Base-by-base conservation (phyloP, 805 yeast species). In the Wickerhamiella shivajii region DNA sequence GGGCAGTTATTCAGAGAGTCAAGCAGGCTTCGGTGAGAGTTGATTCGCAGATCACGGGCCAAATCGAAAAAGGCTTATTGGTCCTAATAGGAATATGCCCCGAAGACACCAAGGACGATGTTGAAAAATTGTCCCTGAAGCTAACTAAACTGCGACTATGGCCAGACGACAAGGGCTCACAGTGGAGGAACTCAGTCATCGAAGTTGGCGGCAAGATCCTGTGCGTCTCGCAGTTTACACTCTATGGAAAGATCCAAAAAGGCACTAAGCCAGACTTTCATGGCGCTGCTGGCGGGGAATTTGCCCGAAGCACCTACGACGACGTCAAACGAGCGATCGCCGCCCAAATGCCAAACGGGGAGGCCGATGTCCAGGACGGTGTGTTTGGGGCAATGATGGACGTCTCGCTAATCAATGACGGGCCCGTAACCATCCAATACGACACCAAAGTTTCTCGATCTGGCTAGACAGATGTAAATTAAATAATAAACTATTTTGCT, bases 361-460 rank as follows among this genome's bases (percentile, higher is more conserved):
- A 61, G 1, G 72, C 64, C 0, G 70, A 69, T 29, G 93, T 84
- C 3, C 66, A 75, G 42, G 95, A 85, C 46, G 98, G 98, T 2
- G 63, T 70, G 36, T 90, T 90, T 52, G 98, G 97, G 0, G 97
- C 87, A 8, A 80, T 87, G 94, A 90, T 90, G 98, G 93, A 81
- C 42, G 95, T 92, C 11, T 67, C 67, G 1, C 55, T 87, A 39
- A 71, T 76, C 10, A 90, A 90, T 49, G 96, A 87, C 47, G 97
- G 97, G 1, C 97, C 97, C 0, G 83, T 80, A 1, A 87, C 97
- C 0, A 76, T 87, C 20, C 67, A 75, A 14, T 67, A 77, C 59
- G 95, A 85, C 50, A 77, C 87, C 1, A 66, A 56, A 25, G 16
- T 29, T 12, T 23, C 17, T n/a, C 27, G 5, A 24, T 20, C 22